phyloP scores from a whole-genome alignment of 495 filamentous ascomycete genomes.

The Aspergillus sclerotiicarbonarius region DNA sequence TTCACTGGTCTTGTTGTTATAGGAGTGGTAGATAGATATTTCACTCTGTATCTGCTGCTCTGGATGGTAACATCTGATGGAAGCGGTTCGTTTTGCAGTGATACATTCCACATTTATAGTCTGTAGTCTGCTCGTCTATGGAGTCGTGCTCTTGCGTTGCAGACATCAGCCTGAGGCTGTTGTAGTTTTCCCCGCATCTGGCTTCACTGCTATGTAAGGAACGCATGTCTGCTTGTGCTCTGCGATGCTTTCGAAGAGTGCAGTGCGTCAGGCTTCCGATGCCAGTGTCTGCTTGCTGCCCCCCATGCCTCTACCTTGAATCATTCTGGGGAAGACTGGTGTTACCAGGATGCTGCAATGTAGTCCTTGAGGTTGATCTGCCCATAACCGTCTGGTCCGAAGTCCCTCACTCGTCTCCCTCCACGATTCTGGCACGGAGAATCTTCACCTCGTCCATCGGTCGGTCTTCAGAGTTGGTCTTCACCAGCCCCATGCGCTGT shows the following conservation, averaged over 20 bases:
- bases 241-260: not conserved
- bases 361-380: not conserved
- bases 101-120: slow-evolving; percentile 43
- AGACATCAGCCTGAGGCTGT: not conserved
- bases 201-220: not conserved
- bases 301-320: not conserved
- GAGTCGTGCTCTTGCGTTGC: not conserved
- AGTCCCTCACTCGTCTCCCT: slow-evolving; percentile 44
- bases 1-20: slow-evolving; percentile 67
- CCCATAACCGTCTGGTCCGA: not conserved
- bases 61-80: slow-evolving; percentile 71
- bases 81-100: slow-evolving; percentile 73
- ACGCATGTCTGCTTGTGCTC: not conserved
- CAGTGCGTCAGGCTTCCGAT: not conserved
- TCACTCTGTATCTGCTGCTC: slow-evolving; percentile 97
- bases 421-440: slow-evolving; percentile 63
- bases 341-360: slow-evolving; percentile 2
- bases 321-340: not conserved
- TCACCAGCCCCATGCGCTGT: slow-evolving; percentile 86
- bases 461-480: slow-evolving; percentile 76
- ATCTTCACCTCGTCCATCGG: slow-evolving; percentile 85
- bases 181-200: not conserved
- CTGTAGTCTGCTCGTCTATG: slow-evolving; percentile 5
- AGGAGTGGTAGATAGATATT: slow-evolving; percentile 67
- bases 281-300: not conserved